These are phyloP conservation scores for Tetrapisispora arboricola DNA, from an alignment of 805 yeast genomes.

Conservation along the genomic window DNA sequence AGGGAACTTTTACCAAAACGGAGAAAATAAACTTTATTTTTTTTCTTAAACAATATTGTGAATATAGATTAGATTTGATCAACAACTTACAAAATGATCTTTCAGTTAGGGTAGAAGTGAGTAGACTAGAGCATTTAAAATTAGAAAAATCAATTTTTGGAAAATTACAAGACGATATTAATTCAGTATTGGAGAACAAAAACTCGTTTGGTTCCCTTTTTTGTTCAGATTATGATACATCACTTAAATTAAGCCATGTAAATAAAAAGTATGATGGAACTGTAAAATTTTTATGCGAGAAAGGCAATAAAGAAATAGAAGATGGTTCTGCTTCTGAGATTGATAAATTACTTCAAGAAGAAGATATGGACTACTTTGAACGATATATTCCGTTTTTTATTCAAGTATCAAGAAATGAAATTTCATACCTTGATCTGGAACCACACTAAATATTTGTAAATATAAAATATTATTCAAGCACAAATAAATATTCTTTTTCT, in stretches of 20 bases:
- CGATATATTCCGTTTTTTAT: neutral
- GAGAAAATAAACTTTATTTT: neutral
- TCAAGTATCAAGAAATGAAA: neutral
- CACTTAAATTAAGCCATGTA: neutral
- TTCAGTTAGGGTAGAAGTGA: no score
- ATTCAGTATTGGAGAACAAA: neutral
- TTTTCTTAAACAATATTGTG: neutral
- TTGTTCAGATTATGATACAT: neutral
- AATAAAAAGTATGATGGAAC: neutral
- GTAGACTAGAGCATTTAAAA: no score
- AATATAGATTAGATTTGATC: neutral
- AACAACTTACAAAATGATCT: neutral
- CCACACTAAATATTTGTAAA: no score
- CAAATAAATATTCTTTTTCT: no score
- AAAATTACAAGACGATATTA: neutral
- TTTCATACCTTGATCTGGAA: neutral
- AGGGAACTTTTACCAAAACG: neutral
- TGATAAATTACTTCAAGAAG: neutral
- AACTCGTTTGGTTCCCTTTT: neutral
- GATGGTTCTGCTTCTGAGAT: neutral
- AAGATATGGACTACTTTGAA: constrained; percentile 1
- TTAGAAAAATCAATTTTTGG: neutral
- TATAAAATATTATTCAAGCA: no score
- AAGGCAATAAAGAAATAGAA: neutral
- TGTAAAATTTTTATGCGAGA: neutral